phyloP scores from a whole-genome alignment of 2,329 filamentous ascomycete genomes.

The Stachybotrys chartarum region DNA sequence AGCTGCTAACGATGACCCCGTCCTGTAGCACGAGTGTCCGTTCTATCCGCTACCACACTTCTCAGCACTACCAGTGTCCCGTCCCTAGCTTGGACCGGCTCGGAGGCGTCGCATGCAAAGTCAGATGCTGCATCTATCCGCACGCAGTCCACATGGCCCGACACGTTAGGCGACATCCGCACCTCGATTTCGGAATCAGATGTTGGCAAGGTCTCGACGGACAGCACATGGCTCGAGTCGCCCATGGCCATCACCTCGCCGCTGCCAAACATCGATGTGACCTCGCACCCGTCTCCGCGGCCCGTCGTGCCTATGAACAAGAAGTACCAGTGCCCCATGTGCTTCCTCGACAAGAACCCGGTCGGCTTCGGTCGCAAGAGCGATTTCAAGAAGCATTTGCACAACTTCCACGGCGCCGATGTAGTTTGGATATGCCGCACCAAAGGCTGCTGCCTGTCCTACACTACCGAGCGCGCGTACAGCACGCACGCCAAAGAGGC shows the following conservation, averaged over 20 bases:
- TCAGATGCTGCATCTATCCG: conserved; percentile 32
- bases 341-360: conserved; percentile 35
- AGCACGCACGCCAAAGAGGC: conserved; percentile 35
- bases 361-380: conserved; percentile 39
- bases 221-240: conserved; percentile 33
- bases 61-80: conserved; percentile 32
- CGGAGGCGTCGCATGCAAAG: conserved; percentile 30
- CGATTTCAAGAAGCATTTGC: conserved; percentile 42
- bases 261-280: conserved; percentile 21
- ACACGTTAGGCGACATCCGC: conserved; percentile 21
- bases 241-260: conserved; percentile 28
- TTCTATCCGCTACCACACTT: conserved; percentile 30
- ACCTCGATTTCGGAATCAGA: conserved; percentile 26
- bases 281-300: conserved; percentile 27
- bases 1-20: neutral
- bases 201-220: conserved; percentile 19
- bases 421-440: conserved; percentile 35
- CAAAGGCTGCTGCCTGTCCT: conserved; percentile 32
- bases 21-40: conserved; percentile 29
- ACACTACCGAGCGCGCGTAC: conserved; percentile 37
- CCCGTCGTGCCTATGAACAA: conserved; percentile 29
- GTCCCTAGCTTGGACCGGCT: conserved; percentile 33
- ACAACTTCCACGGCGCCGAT: conserved; percentile 38
- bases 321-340: conserved; percentile 38
- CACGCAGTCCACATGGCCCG: conserved; percentile 30